Base-by-base conservation (phyloP, 139 green algal species). In the Chlamydomonas incerta region DNA sequence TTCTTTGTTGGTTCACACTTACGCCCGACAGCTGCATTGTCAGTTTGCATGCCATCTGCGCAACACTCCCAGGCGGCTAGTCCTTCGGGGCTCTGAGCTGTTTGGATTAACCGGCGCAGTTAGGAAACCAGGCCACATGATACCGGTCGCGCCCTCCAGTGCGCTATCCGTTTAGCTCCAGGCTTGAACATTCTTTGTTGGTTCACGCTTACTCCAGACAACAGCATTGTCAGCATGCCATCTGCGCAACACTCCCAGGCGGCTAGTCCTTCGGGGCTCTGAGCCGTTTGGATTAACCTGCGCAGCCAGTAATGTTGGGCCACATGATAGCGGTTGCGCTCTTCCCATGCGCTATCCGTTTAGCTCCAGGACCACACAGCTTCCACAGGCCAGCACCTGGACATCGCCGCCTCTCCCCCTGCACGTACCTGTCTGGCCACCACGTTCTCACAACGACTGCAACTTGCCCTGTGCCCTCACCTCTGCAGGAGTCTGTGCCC, bases 401-500 rank as follows among this genome's bases (percentile, higher is more conserved):
- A n/a, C n/a, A n/a, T 46, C 72, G 65, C 28, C 26, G 10, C 11
- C 50, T 57, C 50, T 14, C 50, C 11, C 50, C 50, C 14, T 14
- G 10, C 55, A 60, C 8, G 9, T 10, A 50, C 31, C 50, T 55
- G 34, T 31, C 35, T 74, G 3, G 24, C 41, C 50, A 28, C 23
- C 33, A 2, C 24, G 3, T 13, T 2, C 18, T 6, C 55, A 10
- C 58, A 10, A 5, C 23, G 10, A 65, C 58, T 18, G 5, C 20
- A 10, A 28, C 23, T 14, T 66, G 15, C 20, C 58, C 20, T 66
- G 15, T 18, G 28, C 23, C 28, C 23, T 6, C 21, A 3, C 67
- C 9, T 57, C 2, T 47, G 21, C 92, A 98, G 89, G 95, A 98
- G 81, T 91, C 86, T 37, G 91, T 89, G 10, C 67, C 95, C 9